Evolutionary conservation across 1,284 basidiomycete species (phyloP), one percentile per base, ranked within the genome.

Genomic region (Earliella scabrosa): DNA sequence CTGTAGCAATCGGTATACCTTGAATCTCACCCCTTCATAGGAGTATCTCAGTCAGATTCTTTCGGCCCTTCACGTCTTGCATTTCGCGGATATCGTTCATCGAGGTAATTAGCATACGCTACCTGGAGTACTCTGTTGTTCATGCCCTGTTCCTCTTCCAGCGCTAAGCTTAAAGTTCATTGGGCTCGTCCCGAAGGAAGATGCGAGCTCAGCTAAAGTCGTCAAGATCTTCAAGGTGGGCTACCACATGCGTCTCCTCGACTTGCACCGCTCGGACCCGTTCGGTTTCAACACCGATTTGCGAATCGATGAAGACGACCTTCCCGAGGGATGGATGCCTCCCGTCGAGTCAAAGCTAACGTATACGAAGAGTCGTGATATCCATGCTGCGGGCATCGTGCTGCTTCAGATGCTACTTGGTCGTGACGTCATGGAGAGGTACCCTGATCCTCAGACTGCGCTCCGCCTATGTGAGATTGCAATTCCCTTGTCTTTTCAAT

Each of bases 351-450:
- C 86, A 0, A 80, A 86, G 0, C 68, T 92, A 35, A 71, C 83
- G 5, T 92, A 93, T 66, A 88, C 88, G 4, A 82, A 79, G 32
- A 75, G 81, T 34, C 81, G 90, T 23, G 91, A 93, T 64, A 85
- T 93, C 16, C 89, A 92, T 66, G 77, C 81, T n/a, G 81, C 85
- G 0, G 91, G 89, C 0, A 80, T 92, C 38, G 77, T 91, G 4
- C 73, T 92, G 32, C 62, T 92, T 46, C 89, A 92, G 70, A 92
- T 93, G 90, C 70, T 92, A 11, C 68, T 88, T 23, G 90, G 91
- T 0, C 71, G 85, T 52, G 81, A 87, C 61, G 86, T 91, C 6
- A 80, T 81, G 51, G 76, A 83, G 3, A 64, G 66, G 24, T 78
- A 69, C 56, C 66, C 69, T 6, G 74, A 76, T 59, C 66, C 68